A percentile compares a stretch with the other conserved stretches of the same genome.
These are phyloP conservation scores for Trichosporon inkin DNA, from an alignment of 1,284 basidiomycete species.

Conservation along the genomic window DNA sequence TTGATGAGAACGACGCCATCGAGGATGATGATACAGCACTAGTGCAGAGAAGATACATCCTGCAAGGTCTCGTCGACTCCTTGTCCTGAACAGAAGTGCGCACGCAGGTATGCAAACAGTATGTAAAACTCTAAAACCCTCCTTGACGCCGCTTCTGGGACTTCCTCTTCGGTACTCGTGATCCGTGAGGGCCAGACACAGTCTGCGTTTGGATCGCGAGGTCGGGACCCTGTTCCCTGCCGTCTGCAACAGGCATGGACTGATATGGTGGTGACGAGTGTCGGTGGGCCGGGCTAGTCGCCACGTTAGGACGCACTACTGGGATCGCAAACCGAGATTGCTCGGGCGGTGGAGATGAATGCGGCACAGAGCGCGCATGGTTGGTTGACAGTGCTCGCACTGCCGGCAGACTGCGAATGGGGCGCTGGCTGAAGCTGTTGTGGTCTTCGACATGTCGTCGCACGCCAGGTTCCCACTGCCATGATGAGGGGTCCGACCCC, in stretches of 20 bases:
- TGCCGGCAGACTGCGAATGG: neutral
- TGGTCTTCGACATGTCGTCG: neutral
- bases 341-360: neutral
- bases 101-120: neutral
- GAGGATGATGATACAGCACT: constrained; percentile 19
- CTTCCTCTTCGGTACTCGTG: constrained; percentile 31
- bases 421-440: neutral
- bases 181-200: constrained; percentile 36
- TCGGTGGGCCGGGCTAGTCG: neutral
- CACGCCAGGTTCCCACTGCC: neutral
- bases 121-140: constrained; percentile 29
- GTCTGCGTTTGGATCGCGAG: constrained; percentile 24
- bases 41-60: constrained; percentile 30
- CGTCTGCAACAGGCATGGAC: too few relatives aligned
- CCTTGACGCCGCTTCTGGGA: constrained; percentile 35
- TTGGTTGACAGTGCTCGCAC: neutral
- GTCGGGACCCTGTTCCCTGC: too few relatives aligned
- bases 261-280: too few relatives aligned
- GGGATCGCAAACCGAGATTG: neutral
- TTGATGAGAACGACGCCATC: constrained; percentile 30
- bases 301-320: neutral
- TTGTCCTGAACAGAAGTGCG: constrained; percentile 7
- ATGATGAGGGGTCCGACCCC: neutral
- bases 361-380: too few relatives aligned
- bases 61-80: constrained; percentile 34